Evolutionary conservation across 257 asterid species (phyloP).

Genomic region (Solanum peruvianum): DNA sequence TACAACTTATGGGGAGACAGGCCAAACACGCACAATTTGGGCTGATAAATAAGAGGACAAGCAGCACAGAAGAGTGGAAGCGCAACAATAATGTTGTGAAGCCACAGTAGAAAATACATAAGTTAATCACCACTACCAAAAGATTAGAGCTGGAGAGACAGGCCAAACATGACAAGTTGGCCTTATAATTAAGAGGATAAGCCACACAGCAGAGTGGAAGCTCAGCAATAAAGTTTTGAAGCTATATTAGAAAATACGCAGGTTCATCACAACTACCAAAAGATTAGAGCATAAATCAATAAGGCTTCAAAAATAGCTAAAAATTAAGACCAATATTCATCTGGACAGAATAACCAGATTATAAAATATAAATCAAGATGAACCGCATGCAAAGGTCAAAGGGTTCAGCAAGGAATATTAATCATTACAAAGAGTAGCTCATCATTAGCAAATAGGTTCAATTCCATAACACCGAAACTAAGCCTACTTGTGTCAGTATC

Average conservation of each 20-base stretch:
- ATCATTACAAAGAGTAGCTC: neutral
- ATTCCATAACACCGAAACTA: neutral
- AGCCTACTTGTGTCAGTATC: neutral
- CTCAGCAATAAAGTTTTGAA: neutral
- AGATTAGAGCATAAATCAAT: neutral
- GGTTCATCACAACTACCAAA: neutral
- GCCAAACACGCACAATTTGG: neutral
- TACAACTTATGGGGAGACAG: neutral
- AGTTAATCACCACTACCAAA: neutral
- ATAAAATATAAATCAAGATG: neutral
- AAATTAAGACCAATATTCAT: neutral
- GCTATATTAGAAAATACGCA: neutral
- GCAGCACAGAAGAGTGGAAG: neutral
- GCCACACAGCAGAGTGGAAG: neutral
- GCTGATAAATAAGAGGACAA: neutral
- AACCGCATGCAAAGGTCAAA: neutral
- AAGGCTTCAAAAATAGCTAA: neutral
- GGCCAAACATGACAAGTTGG: neutral
- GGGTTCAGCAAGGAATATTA: neutral
- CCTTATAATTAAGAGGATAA: neutral
- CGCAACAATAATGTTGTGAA: neutral
- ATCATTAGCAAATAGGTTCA: neutral
- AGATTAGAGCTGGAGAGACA: neutral
- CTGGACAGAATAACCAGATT: neutral
- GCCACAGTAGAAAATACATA: neutral